These are phyloP conservation scores for Mycena citricolor DNA, from an alignment of 1,284 basidiomycete genomes.

Conservation along the genomic window DNA sequence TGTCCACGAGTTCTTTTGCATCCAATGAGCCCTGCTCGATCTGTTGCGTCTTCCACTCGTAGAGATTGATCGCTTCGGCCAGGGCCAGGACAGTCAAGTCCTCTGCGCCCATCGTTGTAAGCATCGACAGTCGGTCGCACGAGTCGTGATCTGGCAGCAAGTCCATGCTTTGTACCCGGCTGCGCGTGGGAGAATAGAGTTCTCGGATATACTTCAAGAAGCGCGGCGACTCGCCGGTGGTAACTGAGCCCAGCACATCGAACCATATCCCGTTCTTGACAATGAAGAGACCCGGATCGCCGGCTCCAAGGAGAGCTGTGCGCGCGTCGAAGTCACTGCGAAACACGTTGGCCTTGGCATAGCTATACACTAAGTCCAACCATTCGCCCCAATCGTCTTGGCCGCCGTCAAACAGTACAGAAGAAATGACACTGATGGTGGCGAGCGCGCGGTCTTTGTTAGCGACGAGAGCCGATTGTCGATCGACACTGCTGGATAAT, in stretches of 20 bases:
- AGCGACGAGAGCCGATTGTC: no score
- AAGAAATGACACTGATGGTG: constrained; percentile 69
- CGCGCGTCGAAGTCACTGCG: constrained; percentile 37
- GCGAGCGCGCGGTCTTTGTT: constrained; percentile 73
- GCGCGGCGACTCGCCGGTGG: constrained; percentile 54
- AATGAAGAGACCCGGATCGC: constrained; percentile 59
- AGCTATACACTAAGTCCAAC: constrained; percentile 56
- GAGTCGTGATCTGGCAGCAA: constrained; percentile 30
- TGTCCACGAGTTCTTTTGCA: constrained; percentile 55
- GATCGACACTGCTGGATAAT: no score
- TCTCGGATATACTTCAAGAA: constrained; percentile 57
- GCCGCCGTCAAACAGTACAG: constrained; percentile 73
- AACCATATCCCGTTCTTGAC: constrained; percentile 84
- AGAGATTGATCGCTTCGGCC: constrained; percentile 68
- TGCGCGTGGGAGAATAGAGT: constrained; percentile 50
- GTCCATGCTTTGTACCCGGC: constrained; percentile 39
- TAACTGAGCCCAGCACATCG: constrained; percentile 76
- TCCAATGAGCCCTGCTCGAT: constrained; percentile 45
- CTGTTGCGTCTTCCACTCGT: constrained; percentile 59
- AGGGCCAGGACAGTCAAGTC: constrained; percentile 75
- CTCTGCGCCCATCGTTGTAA: constrained; percentile 83
- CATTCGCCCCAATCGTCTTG: constrained; percentile 66
- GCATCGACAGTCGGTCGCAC: constrained; percentile 53
- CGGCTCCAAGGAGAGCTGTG: constrained; percentile 47
- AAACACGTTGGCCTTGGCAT: constrained; percentile 49